Evolutionary conservation across 495 filamentous ascomycete genomes (phyloP).

Genomic region (Rusavskia elegans): DNA sequence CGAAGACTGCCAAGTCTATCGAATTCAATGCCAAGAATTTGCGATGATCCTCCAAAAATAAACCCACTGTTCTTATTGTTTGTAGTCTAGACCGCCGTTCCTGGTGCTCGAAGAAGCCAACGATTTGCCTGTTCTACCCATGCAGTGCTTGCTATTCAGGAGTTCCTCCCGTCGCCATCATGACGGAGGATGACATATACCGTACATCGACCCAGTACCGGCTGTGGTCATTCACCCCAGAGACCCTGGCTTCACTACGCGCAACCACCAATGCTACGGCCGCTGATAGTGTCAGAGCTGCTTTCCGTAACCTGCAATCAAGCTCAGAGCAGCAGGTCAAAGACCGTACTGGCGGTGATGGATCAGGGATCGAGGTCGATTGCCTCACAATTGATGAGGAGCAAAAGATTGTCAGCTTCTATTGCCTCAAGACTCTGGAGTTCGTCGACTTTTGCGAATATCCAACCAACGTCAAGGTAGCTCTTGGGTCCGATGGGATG

Average conservation of each 20-base stretch:
- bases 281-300: conserved; percentile 49
- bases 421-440: conserved; percentile 56
- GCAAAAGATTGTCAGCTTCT: conserved; percentile 61
- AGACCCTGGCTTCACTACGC: conserved; percentile 51
- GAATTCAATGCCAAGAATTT: no score
- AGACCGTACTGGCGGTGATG: conserved; percentile 15
- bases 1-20: no score
- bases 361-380: conserved; percentile 32
- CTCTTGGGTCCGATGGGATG: background rate
- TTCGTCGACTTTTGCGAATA: conserved; percentile 63
- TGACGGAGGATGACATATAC: conserved; percentile 82
- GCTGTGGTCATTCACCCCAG: conserved; percentile 80
- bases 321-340: background rate
- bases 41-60: no score
- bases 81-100: no score
- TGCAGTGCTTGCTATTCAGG: background rate
- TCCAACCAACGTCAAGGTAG: conserved; percentile 61
- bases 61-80: no score
- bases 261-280: conserved; percentile 61
- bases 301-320: conserved; percentile 29
- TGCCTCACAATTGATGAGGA: conserved; percentile 71
- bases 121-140: no score
- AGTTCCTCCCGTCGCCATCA: conserved; percentile 11
- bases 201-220: conserved; percentile 80
- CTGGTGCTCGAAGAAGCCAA: no score